Evolutionary conservation across 306 rosid species (phyloP).

Genomic region (Gillenia trifoliata): DNA sequence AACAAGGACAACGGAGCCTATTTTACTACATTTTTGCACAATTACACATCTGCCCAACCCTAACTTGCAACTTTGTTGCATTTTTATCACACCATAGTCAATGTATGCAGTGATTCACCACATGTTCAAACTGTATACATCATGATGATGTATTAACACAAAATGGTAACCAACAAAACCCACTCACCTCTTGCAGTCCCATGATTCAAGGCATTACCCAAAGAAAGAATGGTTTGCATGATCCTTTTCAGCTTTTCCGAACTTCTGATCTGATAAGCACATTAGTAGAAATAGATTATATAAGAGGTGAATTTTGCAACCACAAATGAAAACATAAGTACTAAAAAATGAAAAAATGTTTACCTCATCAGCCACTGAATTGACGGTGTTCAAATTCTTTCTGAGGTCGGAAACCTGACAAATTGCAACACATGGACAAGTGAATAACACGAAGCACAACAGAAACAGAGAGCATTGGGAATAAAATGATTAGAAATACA

Average conservation of each 20-base stretch:
- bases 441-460: constrained; percentile 19
- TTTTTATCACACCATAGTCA: neutral
- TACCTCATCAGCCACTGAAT: constrained; percentile 81
- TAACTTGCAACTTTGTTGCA: neutral
- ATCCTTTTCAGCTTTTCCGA: constrained; percentile 94
- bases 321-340: constrained; percentile 9
- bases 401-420: constrained; percentile 79
- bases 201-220: constrained; percentile 94
- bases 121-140: neutral
- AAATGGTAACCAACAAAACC: neutral
- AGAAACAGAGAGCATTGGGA: constrained; percentile 14
- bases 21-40: neutral
- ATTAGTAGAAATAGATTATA: constrained; percentile 17
- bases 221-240: constrained; percentile 98
- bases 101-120: neutral
- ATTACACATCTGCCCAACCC: neutral
- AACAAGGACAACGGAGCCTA: neutral
- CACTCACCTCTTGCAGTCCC: constrained; percentile 99
- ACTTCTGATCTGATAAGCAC: constrained; percentile 71
- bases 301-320: constrained; percentile 15
- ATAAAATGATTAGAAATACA: constrained; percentile 12
- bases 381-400: constrained; percentile 64
- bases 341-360: constrained; percentile 22
- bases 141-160: constrained; percentile 5
- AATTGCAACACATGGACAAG: constrained; percentile 21